Conservation (phyloP, 2,329 filamentous ascomycete genomes). For the Cladosporium austrohemisphaericum region DNA sequence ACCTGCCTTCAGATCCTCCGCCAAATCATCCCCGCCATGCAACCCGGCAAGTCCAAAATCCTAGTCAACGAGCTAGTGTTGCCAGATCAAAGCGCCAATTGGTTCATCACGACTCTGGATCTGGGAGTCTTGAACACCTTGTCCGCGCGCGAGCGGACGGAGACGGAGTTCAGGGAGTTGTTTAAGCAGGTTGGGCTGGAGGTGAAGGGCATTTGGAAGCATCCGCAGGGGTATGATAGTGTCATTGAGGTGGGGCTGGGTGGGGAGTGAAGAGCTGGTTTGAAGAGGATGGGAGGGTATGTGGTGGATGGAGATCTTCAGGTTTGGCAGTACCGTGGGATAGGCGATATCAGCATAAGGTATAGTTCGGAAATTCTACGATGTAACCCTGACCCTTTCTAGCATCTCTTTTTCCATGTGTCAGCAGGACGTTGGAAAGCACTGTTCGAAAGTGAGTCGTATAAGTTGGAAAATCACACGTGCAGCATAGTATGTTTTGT, state of each 20-base stretch:
- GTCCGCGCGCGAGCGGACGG: background rate
- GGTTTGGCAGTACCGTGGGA: too few relatives aligned
- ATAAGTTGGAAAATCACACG: too few relatives aligned
- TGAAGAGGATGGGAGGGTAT: too few relatives aligned
- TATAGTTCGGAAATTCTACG: too few relatives aligned
- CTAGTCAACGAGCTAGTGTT: constrained; percentile 23
- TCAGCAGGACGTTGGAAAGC: too few relatives aligned
- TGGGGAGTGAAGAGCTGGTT: background rate
- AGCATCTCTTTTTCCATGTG: too few relatives aligned
- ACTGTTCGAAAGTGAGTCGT: too few relatives aligned
- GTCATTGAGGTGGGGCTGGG: background rate
- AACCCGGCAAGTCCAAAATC: constrained; percentile 11
- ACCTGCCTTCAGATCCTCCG: constrained; percentile 14
- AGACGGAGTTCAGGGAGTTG: background rate
- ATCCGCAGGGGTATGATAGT: constrained; percentile 4
- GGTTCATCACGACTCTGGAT: background rate
- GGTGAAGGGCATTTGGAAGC: background rate
- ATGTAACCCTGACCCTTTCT: too few relatives aligned
- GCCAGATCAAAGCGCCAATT: constrained; percentile 14
- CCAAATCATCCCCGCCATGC: constrained; percentile 13
- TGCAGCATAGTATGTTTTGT: too few relatives aligned
- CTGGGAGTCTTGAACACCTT: background rate
- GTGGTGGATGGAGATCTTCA: too few relatives aligned
- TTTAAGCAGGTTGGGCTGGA: background rate
- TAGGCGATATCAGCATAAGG: too few relatives aligned